Base-by-base conservation (phyloP, 2,329 filamentous ascomycete species). In the Colletotrichum eremochloae region DNA sequence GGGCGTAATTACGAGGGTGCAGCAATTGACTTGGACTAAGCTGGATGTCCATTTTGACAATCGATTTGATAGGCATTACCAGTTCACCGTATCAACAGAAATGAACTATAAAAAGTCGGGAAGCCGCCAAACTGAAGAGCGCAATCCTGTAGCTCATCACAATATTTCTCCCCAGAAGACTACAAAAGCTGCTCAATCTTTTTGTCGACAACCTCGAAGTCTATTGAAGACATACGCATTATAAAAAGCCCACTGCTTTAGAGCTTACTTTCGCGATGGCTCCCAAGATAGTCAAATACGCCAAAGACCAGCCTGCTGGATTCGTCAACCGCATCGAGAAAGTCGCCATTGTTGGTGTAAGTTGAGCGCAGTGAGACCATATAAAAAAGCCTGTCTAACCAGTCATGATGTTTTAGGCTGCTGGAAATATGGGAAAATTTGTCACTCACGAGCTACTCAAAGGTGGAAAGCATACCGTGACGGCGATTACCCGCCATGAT, bases 391-490 rank as follows among this genome's bases (percentile, higher is more conserved):
- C n/a, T n/a, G 3, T 18, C 61, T 53, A 12, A 52, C 53, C 18
- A 36, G n/a, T 42, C 5, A 48, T 52, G n/a, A 31, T 24, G 81
- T 8, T 66, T 11, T 42, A 80, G 85, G 84, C 81, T 14, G 78
- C 78, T 20, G 85, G 85, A 42, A 80, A 77, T n/a, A 75, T 86
- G 50, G 85, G 85, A 50, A 78, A 76, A 6, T 74, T 81, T 74
- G 81, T 88, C 56, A 76, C 82, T 0, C 74, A 78, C 2, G 82
- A 79, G 5, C 83, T 91, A 0, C 79, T 89, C 1, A 76, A 83
- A 36, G 84, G 82, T 0, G 86, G 86, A 46, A 87, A 84, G 75
- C 88, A 90, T 75, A 81, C 78, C 5, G 78, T 90, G 33, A 90
- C 86, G 0, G 88, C 87, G 24, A 79, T 89, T 48, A 86, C 86